Evolutionary conservation across 2,329 filamentous ascomycete genomes (phyloP), one percentile per base, ranked within the genome.

Genomic region (Microsporum audouinii): DNA sequence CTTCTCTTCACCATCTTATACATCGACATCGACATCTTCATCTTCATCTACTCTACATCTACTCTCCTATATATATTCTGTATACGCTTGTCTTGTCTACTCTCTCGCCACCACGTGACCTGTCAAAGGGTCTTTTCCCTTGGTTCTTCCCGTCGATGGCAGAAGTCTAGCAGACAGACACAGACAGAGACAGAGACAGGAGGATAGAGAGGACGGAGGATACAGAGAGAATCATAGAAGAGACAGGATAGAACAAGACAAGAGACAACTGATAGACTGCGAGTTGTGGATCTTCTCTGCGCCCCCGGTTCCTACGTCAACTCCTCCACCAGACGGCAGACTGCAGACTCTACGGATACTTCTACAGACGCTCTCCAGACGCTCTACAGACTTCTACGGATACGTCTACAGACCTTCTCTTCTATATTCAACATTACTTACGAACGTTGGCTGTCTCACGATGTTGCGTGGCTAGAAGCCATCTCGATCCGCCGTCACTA

Each of bases 111-210:
- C 43, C 43, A 47, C 43, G 43, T 47, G 43, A 47, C 43, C 39
- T 17, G 39, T 23, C 39, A 43, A 43, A 43, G 17, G 17, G 14
- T 23, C 14, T 43, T n/a, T 61, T 39, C 43, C 56, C 57, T 34
- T 65, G 45, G 27, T 63, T 64, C 2, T 38, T 27, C 23, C 61
- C 45, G 27, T 17, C 17, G 17, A 23, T 23, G 17, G 17, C 17
- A 23, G 17, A 23, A 23, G n/a, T 23, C 17, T 23, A 23, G 17
- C 17, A 23, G 17, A 23, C 17, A 23, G 17, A 23, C 17, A 23
- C 17, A 23, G 17, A 23, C 17, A 23, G 17, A 23, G 17, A 23
- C 17, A 23, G 17, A 23, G 17, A 23, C 17, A 23, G 17, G 17
- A 23, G 17, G 17, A 23, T 23, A 23, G 17, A 23, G 17, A 23